Percentiles rank a stretch among this genome's conserved stretches.
These are phyloP conservation scores for Mucor mucedo DNA, from an alignment of 371 early-diverging fungal species.

Conservation along the genomic window DNA sequence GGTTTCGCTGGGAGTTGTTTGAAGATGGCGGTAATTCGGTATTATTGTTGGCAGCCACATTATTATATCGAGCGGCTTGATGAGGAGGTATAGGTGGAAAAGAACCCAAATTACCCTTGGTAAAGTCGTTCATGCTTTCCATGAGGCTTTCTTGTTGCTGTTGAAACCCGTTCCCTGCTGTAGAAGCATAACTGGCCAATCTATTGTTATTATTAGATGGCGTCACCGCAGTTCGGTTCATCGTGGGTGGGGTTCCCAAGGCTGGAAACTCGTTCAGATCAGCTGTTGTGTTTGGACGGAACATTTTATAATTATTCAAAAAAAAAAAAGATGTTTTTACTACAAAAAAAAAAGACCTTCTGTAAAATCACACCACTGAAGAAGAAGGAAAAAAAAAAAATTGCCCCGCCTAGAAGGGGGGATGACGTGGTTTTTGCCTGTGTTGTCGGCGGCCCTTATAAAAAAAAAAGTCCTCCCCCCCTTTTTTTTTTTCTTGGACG, in stretches of 20 bases:
- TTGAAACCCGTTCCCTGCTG: slow-evolving; percentile 41
- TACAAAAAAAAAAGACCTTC: slow-evolving; percentile 1
- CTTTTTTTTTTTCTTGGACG: slow-evolving; percentile 9
- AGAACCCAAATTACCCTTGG: slow-evolving; percentile 12
- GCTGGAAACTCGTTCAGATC: slow-evolving; percentile 59
- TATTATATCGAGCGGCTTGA: slow-evolving; percentile 5
- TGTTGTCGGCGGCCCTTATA: background rate
- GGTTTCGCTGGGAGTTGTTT: slow-evolving; percentile 24
- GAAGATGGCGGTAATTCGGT: slow-evolving; percentile 29
- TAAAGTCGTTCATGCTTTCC: slow-evolving; percentile 18
- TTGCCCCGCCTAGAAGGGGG: background rate
- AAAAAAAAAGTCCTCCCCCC: slow-evolving; percentile 2
- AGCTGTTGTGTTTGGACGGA: slow-evolving; percentile 50
- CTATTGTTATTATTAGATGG: slow-evolving; percentile 26
- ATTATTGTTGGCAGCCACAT: slow-evolving; percentile 13
- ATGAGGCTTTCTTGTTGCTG: slow-evolving; percentile 26
- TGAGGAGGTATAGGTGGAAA: slow-evolving; percentile 18
- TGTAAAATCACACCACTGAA: background rate
- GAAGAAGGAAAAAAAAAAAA: background rate
- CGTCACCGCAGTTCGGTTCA: slow-evolving; percentile 29
- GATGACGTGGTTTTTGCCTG: slow-evolving; percentile 3
- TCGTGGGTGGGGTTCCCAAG: slow-evolving; percentile 45
- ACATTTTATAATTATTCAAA: slow-evolving; percentile 27
- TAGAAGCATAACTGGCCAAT: slow-evolving; percentile 52
- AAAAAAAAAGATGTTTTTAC: background rate